phyloP scores from a whole-genome alignment of 2,329 filamentous ascomycete genomes.

The Stemphylium vesicarium region DNA sequence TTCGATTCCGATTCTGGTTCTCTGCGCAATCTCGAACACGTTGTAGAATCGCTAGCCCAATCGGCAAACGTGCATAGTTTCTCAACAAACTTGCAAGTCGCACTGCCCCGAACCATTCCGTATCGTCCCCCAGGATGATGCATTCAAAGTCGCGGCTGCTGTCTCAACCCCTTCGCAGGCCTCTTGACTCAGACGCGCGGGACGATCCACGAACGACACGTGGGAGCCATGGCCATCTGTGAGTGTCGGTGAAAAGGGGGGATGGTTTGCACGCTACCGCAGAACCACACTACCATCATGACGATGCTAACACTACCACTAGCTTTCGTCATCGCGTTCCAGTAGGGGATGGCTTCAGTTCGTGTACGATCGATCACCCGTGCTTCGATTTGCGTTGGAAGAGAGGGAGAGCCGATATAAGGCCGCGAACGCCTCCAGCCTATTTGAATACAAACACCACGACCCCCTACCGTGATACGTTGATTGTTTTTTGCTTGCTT shows the following conservation, averaged over 20 bases:
- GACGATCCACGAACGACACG: slow-evolving; percentile 22
- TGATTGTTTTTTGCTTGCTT: not conserved
- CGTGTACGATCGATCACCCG: not conserved
- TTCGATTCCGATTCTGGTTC: not conserved
- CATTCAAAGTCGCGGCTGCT: slow-evolving; percentile 3
- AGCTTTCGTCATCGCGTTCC: not conserved
- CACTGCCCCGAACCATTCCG: not conserved
- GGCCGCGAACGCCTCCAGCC: not conserved
- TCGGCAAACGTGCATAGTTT: not conserved
- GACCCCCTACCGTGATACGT: not conserved
- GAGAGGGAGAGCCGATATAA: too few species aligned
- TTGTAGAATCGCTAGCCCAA: not conserved
- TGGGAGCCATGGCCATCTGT: slow-evolving; percentile 25
- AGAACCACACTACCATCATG: not conserved
- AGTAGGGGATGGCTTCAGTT: not conserved
- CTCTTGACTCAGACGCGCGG: slow-evolving; percentile 14
- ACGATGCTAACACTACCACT: not conserved
- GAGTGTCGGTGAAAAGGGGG: slow-evolving; percentile 19
- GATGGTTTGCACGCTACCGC: not conserved
- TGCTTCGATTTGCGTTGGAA: not conserved
- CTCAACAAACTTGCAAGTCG: not conserved
- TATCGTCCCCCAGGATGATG: slow-evolving; percentile 5
- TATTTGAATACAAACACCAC: not conserved
- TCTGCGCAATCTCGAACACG: not conserved
- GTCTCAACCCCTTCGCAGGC: not conserved